Base-by-base conservation (phyloP, 2,329 filamentous ascomycete genomes). In the Tolypocladium ophioglossoides region DNA sequence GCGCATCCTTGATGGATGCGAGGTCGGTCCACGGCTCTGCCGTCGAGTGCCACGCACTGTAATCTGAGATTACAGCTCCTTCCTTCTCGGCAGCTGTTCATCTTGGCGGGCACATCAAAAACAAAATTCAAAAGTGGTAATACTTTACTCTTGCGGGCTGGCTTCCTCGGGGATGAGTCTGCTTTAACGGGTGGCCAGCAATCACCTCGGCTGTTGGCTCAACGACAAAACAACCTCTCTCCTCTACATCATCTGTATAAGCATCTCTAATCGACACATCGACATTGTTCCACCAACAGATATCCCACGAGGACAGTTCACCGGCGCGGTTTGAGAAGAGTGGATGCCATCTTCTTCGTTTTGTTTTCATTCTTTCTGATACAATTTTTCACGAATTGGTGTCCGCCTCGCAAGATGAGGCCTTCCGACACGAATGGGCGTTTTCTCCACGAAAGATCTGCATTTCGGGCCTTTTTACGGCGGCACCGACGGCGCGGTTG, bases 51-150 rank as follows among this genome's bases (percentile, higher is more conserved):
- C 57, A 65, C 70, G 69, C 66, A 64, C 62, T 62, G 62, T 67
- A 64, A 67, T 63, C 57, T 68, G 66, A 63, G 61, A 63, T 59
- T 60, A 57, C 63, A 61, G 24, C 68, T 68, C 68, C 68, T 72
- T 73, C 66, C 66, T 69, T 73, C 63, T 65, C 64, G 57, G 59
- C 66, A 72, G 68, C 68, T 70, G 70, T 70, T 73, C 69, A 74
- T 78, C 73, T 76, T 78, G 75, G 75, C 73, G 70, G 72, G 69
- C 73, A 75, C 70, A 70, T 64, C 53, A 65, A 67, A 64, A 66
- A 65, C 44, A 64, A 64, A 66, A 64, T 54, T 54, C 50, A 54
- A 61, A 61, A 59, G 35, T 65, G 73, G 70, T 71, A 77, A 76
- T 70, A 68, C 74, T 64, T 65, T 41, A 40, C 62, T 68, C 61